Base-by-base conservation (phyloP, 2,329 filamentous ascomycete genomes). In the Annulohypoxylon truncatum region DNA sequence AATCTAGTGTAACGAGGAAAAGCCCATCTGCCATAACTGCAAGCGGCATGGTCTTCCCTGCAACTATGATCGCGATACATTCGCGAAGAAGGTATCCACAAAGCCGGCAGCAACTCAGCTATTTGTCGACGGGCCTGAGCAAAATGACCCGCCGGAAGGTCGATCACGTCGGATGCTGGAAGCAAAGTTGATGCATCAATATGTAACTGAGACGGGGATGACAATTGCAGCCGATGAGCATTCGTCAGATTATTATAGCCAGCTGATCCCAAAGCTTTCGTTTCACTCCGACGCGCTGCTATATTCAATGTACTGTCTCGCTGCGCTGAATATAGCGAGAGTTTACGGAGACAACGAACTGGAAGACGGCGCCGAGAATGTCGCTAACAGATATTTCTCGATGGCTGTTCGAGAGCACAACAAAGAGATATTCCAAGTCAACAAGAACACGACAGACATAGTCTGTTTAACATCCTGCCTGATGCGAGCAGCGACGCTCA, bases 321-420 rank as follows among this genome's bases (percentile, higher is more conserved):
- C 65, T 22, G 69, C 69, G 10, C 33, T 70, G n/a, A 61, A 71
- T 40, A 31, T 70, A 4, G 52, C 40, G n/a, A 57, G 28, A 42
- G 58, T 65, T 40, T 58, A 56, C 42, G 58, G 40, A 20, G 24
- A 57, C 33, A 54, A 54, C 9, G 66, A 57, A 22, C 13, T 64
- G 6, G 48, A 15, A 31, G 63, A 33, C 9, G 35, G 46, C 24
- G 46, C 52, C 29, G 64, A 62, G 22, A 48, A 42, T 9, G 65
- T 29, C n/a, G 67, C 67, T 8, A 61, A 22, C 50, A 58, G 35
- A 10, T 71, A 70, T 55, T 68, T 64, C 18, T 52, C 69, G 13
- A 68, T 71, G 69, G 67, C 69, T 12, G 52, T 70, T 24, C 64
- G 67, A 38, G 67, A 71, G 46, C 69, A 71, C 29, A 65, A 61